These are phyloP conservation scores for Aspergillus kassunensis DNA, from an alignment of 495 filamentous ascomycete genomes.

Conservation along the genomic window DNA sequence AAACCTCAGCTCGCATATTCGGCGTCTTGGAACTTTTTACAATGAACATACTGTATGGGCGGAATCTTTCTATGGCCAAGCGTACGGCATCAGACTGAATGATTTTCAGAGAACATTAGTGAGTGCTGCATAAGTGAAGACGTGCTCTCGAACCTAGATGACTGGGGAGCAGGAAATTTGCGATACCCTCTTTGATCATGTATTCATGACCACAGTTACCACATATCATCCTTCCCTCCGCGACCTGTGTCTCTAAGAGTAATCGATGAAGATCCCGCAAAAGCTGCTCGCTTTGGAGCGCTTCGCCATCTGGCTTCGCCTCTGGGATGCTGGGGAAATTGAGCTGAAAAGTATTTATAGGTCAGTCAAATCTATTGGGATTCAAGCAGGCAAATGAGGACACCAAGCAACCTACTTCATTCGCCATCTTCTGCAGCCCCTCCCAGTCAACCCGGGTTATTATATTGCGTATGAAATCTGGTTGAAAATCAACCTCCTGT, in stretches of 20 bases:
- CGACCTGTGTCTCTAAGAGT: slow-evolving; percentile 85
- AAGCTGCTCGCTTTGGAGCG: slow-evolving; percentile 56
- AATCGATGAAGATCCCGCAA: slow-evolving; percentile 74
- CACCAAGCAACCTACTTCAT: slow-evolving; percentile 60
- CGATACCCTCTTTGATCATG: slow-evolving; percentile 87
- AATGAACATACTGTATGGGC: no score
- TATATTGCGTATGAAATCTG: slow-evolving; percentile 73
- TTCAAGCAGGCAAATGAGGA: no score
- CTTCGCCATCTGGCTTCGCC: slow-evolving; percentile 56
- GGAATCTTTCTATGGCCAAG: no score
- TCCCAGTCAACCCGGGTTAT: slow-evolving; percentile 87
- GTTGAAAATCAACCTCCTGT: slow-evolving; percentile 74
- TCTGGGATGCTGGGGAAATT: slow-evolving; percentile 76
- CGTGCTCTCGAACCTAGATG: slow-evolving; percentile 64
- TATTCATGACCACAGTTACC: slow-evolving; percentile 92
- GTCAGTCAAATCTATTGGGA: slow-evolving; percentile 3
- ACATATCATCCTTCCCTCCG: slow-evolving; percentile 83
- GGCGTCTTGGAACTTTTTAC: background rate
- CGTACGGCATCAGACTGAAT: background rate
- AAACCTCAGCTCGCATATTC: background rate
- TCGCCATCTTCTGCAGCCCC: slow-evolving; percentile 64
- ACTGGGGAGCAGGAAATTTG: slow-evolving; percentile 90
- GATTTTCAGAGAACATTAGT: background rate
- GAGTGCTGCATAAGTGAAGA: background rate
- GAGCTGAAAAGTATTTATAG: slow-evolving; percentile 48